Base-by-base conservation (phyloP, 2,329 filamentous ascomycete species). In the Pseudogymnoascus sp. region DNA sequence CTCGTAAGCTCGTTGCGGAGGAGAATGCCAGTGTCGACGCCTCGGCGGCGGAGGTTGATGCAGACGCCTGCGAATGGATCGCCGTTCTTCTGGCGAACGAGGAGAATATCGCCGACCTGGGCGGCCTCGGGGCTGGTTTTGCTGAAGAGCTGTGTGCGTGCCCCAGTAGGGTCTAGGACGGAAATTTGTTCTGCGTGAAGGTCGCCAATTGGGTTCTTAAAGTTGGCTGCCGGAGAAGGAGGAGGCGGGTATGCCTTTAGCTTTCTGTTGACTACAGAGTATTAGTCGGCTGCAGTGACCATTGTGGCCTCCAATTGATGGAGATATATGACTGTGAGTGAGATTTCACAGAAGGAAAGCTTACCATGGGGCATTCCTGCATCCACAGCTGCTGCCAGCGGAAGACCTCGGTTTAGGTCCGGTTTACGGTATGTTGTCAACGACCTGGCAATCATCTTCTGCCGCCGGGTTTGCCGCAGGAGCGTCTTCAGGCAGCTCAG, bases 51-150 rank as follows among this genome's bases (percentile, higher is more conserved):
- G 74, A 99, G 93, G 72, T 89, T 89, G 73, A 99, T 81, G 71
- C 90, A 89, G 12, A 95, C 91, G 41, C 95, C 95, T 1, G 92
- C 85, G 74, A 97, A 97, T 5, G 93, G 91, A 75, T 97, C 93
- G 65, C 88, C 88, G 66, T 86, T 90, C 74, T 88, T 89, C 71
- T 91, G 88, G 43, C 91, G 91, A 58, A 97, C 90, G 70, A 96
- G 91, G 37, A 99, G 82, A 67, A 99, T 90, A 76, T 99, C 95
- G 71, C 95, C 95, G 1, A 89, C 85, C 70, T 89, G 88, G 62
- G 88, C 91, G 70, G 87, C 84, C 74, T 97, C 91, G 33, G 84
- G 83, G 76, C 93, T 96, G 61, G 82, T 77, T 69, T 84, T 85
- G 67, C 87, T 85, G 80, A 99, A 97, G 63, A 99, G 86, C 33